Evolutionary conservation across 1,284 basidiomycete species (phyloP), one percentile per base, ranked within the genome.

Genomic region (Termitomyces sp.): DNA sequence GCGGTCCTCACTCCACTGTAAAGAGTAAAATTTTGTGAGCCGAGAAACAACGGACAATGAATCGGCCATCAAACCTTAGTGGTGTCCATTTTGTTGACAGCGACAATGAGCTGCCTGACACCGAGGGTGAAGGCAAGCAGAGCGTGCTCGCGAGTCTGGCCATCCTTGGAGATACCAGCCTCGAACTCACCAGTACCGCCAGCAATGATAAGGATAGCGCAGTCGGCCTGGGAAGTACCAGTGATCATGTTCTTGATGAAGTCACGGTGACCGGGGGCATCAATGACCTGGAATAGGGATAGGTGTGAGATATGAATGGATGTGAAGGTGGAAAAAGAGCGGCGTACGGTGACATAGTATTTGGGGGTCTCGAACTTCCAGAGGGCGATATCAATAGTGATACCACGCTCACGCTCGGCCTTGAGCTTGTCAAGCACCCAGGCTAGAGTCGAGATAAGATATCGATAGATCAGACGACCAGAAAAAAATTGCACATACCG

Each of bases 211-310:
- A 99, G 93, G 72, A 99, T 90, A 70, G 94, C 96, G 71, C 96
- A 98, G 77, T 98, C 96, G 72, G 96, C 96, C 85, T 98, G 96
- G 68, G 96, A 98, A 70, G 96, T 99, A 86, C 96, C 96, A 60
- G 94, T 98, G 73, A 98, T 98, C 94, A 98, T 97, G 92, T 97
- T 99, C 84, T 99, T 99, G 87, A 99, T 99, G 81, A 99, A 99
- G 75, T 99, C 97, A 88, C 96, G 94, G 80, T 99, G 97, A 73
- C 96, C 97, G 53, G 96, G 97, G 75, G 96, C 97, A 74, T 97
- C 95, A 66, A 96, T 96, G 78, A 96, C 93, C 88, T 90, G 55
- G n/a, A n/a, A n/a, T n/a, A n/a, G n/a, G n/a, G 21, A 51, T 40
- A 49, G 52, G 52, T 47, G 50, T 57, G 62, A 63, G 57, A 61